Percentiles rank a stretch among this genome's conserved stretches.
Evolutionary conservation across 306 rosid species (phyloP).

Genomic region (Rubus parviflorus): DNA sequence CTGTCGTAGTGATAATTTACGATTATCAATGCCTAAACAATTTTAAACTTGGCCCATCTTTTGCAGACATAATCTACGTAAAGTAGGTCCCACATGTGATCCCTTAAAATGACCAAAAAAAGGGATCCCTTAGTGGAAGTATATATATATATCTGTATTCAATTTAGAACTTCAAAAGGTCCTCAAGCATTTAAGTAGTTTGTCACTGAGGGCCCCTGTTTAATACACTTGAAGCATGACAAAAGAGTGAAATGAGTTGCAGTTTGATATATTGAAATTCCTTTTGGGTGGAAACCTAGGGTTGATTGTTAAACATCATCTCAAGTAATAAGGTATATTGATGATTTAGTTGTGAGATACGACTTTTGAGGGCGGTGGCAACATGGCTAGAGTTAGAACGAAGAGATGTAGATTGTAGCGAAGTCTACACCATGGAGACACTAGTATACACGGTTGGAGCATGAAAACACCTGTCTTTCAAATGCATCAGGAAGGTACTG

Average conservation of each 20-base stretch:
- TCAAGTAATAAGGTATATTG: background rate
- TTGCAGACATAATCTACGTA: no score
- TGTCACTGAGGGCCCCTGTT: background rate
- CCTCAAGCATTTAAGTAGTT: background rate
- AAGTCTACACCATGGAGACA: background rate
- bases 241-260: background rate
- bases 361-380: background rate
- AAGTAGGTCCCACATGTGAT: no score
- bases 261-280: background rate
- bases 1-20: no score
- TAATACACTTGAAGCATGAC: background rate
- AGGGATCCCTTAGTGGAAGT: no score
- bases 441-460: background rate
- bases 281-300: background rate
- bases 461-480: background rate
- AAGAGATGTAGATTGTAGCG: conserved; percentile 7
- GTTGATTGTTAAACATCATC: background rate
- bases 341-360: background rate
- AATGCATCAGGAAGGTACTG: background rate
- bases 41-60: no score
- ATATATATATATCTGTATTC: background rate
- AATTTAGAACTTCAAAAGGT: background rate
- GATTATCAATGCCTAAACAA: no score
- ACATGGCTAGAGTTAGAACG: background rate
- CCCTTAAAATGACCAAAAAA: no score